phyloP scores from a whole-genome alignment of 192 early-diverging fungal genomes.

The Mortierella hygrophila region DNA sequence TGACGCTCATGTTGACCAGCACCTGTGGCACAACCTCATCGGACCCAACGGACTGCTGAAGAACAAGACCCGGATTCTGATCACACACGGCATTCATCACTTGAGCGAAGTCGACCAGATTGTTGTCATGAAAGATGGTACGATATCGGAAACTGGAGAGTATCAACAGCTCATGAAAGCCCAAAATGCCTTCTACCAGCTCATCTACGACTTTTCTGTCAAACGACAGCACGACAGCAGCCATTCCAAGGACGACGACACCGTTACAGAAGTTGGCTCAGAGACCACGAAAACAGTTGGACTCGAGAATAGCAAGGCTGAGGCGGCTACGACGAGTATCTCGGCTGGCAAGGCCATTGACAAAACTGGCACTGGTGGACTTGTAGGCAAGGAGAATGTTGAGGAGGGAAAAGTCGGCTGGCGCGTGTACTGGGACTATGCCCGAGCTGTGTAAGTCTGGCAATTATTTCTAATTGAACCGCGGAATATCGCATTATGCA shows the following conservation, averaged over 20 bases:
- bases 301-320: conserved; percentile 47
- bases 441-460: conserved; percentile 72
- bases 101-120: conserved; percentile 75
- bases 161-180: conserved; percentile 74
- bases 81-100: conserved; percentile 86
- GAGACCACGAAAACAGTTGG: conserved; percentile 54
- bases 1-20: conserved; percentile 71
- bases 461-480: not conserved
- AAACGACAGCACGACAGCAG: not conserved
- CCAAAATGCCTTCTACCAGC: conserved; percentile 68
- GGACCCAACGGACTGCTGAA: conserved; percentile 87
- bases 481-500: not conserved
- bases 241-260: not conserved
- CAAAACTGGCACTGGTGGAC: conserved; percentile 24
- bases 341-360: not conserved
- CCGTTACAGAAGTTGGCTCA: conserved; percentile 25
- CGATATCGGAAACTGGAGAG: conserved; percentile 74
- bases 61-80: conserved; percentile 82
- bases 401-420: conserved; percentile 84
- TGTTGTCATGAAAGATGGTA: conserved; percentile 79
- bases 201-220: conserved; percentile 81
- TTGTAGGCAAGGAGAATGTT: conserved; percentile 85
- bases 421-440: conserved; percentile 83
- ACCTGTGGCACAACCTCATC: conserved; percentile 88
- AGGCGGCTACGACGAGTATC: conserved; percentile 1